phyloP scores from a whole-genome alignment of 495 filamentous ascomycete species.

The Aspergillus saccharolyticus region DNA sequence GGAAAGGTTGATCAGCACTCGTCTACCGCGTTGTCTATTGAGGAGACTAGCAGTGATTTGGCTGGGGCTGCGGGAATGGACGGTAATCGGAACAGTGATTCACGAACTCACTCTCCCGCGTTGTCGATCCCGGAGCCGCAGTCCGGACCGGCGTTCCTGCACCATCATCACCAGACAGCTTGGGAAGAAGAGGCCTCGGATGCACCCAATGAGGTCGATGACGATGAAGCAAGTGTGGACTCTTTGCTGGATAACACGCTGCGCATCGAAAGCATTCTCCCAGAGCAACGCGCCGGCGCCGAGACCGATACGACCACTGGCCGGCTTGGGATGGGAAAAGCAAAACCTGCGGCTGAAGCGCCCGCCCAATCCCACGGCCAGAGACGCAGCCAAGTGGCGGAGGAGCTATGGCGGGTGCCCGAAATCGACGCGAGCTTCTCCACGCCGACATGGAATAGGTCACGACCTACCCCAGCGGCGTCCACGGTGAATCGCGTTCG shows the following conservation, averaged over 20 bases:
- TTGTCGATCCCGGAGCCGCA: conserved; percentile 7
- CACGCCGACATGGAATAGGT: conserved; percentile 29
- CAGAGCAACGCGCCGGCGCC: not conserved
- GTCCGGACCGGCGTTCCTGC: not conserved
- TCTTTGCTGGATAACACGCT: conserved; percentile 23
- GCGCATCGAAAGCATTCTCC: conserved; percentile 12
- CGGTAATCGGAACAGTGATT: not conserved
- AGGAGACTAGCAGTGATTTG: not conserved
- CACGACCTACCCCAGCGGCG: conserved; percentile 16
- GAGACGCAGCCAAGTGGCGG: conserved; percentile 15
- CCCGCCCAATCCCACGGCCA: conserved; percentile 10
- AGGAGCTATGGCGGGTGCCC: conserved; percentile 38
- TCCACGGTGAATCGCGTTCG: conserved; percentile 15
- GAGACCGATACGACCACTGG: not conserved
- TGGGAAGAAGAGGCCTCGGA: not conserved
- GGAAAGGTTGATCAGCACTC: not conserved
- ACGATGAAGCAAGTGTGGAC: conserved; percentile 23
- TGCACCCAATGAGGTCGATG: too few species aligned
- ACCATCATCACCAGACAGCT: not conserved
- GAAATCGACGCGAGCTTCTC: conserved; percentile 32
- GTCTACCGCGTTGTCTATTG: too few species aligned
- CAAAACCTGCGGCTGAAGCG: conserved; percentile 16
- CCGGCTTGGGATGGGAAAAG: conserved; percentile 16
- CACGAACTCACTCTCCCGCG: not conserved
- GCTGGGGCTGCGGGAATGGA: conserved; percentile 1